Evolutionary conservation across 345 rosid species (phyloP).

Genomic region (Citrus maxima): DNA sequence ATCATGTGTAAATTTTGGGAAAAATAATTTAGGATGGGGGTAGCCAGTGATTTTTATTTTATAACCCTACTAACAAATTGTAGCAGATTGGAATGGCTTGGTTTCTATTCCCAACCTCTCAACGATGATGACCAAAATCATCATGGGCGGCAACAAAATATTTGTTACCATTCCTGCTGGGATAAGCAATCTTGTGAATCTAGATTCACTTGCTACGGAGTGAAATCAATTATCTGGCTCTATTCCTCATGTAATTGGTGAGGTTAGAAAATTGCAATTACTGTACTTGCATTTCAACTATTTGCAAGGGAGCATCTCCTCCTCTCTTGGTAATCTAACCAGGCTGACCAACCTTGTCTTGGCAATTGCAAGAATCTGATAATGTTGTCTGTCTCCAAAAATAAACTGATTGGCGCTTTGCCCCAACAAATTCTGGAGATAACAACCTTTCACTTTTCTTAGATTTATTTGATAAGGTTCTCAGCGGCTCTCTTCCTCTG

Average conservation of each 20-base stretch:
- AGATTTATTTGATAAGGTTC: neutral
- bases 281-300: neutral
- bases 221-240: conserved; percentile 1
- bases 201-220: neutral
- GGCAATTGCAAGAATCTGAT: neutral
- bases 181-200: conserved; percentile 20
- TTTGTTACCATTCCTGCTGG: neutral
- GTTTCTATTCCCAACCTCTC: conserved; percentile 13
- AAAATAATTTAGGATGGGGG: neutral
- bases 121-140: fast-evolving
- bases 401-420: conserved; percentile 11
- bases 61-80: conserved; percentile 3
- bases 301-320: conserved; percentile 11
- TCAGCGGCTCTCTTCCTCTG: neutral
- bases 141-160: neutral
- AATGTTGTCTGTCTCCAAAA: neutral
- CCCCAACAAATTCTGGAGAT: neutral
- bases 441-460: neutral
- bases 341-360: too few species aligned
- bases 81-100: neutral
- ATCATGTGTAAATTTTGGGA: fast-evolving
- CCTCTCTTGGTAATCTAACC: neutral
- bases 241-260: neutral
- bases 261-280: neutral
- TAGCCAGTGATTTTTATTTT: conserved; percentile 7